phyloP scores from a whole-genome alignment of 202 grass and related monocot genomes.

The Schoenoplectus tabernaemontani region DNA sequence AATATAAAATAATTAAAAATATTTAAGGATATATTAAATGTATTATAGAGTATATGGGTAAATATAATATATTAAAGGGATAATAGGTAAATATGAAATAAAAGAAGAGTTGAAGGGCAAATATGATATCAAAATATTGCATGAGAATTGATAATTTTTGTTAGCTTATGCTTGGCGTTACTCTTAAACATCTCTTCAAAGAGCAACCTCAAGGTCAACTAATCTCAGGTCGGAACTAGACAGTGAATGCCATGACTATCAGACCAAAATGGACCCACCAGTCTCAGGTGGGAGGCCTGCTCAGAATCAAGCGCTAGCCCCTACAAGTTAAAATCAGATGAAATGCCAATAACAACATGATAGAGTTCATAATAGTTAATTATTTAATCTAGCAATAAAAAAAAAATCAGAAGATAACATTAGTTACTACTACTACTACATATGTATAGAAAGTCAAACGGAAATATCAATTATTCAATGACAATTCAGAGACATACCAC shows the following conservation, averaged over 20 bases:
- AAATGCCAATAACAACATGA: background rate
- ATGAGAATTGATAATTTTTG: background rate
- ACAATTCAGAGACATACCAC: background rate
- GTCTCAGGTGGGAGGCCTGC: background rate
- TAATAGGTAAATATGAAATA: too few species aligned
- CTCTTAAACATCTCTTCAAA: background rate
- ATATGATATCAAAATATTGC: background rate
- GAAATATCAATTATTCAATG: background rate
- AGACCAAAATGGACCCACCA: background rate
- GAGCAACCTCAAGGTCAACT: too few species aligned
- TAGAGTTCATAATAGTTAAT: background rate
- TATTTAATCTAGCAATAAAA: background rate
- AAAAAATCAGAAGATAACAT: background rate
- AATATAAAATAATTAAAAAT: too few species aligned
- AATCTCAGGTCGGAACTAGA: background rate
- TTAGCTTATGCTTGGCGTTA: background rate
- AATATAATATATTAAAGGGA: too few species aligned
- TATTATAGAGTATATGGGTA: too few species aligned
- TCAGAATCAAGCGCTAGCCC: background rate
- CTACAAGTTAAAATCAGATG: background rate
- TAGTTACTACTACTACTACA: background rate
- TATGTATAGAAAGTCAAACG: background rate
- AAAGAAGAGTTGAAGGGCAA: too few species aligned
- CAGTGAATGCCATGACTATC: background rate
- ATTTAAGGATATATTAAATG: too few species aligned